phyloP scores from a whole-genome alignment of 805 yeast species.

The Candida ulmi region DNA sequence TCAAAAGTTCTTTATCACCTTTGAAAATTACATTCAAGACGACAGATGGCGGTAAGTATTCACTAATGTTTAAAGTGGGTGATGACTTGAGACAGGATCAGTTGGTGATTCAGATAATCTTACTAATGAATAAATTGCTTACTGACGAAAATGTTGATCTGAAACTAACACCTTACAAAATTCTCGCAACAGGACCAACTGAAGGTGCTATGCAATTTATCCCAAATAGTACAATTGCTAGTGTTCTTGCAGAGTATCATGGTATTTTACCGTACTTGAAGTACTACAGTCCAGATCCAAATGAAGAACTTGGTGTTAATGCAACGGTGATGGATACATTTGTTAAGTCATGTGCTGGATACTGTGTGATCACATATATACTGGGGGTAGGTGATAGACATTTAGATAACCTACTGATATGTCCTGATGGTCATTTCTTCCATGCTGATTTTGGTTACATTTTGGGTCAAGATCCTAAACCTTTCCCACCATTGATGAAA shows the following conservation, averaged over 20 bases:
- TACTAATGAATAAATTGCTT: slow-evolving; percentile 82
- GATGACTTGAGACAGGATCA: slow-evolving; percentile 96
- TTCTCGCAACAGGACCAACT: slow-evolving; percentile 81
- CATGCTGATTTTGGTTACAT: slow-evolving; percentile 98
- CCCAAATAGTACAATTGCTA: slow-evolving; percentile 86
- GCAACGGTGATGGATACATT: slow-evolving; percentile 82
- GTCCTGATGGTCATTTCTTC: slow-evolving; percentile 84
- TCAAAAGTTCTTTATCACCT: slow-evolving; percentile 89
- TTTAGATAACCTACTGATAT: slow-evolving; percentile 79
- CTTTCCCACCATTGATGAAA: slow-evolving; percentile 98
- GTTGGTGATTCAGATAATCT: slow-evolving; percentile 87
- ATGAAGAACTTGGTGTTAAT: slow-evolving; percentile 28
- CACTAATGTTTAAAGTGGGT: slow-evolving; percentile 91
- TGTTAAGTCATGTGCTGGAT: slow-evolving; percentile 94
- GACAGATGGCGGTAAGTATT: slow-evolving; percentile 44
- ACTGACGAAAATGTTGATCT: slow-evolving; percentile 88
- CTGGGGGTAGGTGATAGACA: slow-evolving; percentile 98
- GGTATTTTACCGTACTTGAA: slow-evolving; percentile 71
- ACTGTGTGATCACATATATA: slow-evolving; percentile 91
- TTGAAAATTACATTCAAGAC: slow-evolving; percentile 76
- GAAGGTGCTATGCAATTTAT: slow-evolving; percentile 94
- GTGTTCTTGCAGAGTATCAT: slow-evolving; percentile 66
- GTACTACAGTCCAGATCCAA: slow-evolving; percentile 53
- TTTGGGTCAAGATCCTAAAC: slow-evolving; percentile 95
- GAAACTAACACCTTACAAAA: slow-evolving; percentile 81